phyloP scores from a whole-genome alignment of 352 stramenopile species.

The Phytophthora vignae region DNA sequence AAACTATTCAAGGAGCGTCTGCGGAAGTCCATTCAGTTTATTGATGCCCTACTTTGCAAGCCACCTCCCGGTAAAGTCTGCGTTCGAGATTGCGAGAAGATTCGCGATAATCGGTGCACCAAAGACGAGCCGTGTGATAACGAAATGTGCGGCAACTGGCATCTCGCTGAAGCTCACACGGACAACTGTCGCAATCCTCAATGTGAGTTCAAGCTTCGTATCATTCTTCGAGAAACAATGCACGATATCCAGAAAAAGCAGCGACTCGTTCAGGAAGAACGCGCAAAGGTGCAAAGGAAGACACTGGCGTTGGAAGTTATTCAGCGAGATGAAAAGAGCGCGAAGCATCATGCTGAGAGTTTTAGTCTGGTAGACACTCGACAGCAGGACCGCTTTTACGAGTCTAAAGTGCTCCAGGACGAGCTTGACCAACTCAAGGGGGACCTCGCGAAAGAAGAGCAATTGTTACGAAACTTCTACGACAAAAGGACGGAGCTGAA shows the following conservation, averaged over 20 bases:
- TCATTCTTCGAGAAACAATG: constrained; percentile 64
- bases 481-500: constrained; percentile 1
- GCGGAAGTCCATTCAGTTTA: constrained; percentile 62
- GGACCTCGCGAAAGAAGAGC: constrained; percentile 53
- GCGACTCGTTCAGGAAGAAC: constrained; percentile 23
- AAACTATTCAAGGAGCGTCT: constrained; percentile 66
- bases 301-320: constrained; percentile 54
- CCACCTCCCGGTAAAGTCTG: constrained; percentile 49
- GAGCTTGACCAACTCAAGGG: constrained; percentile 68
- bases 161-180: constrained; percentile 64
- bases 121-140: constrained; percentile 52
- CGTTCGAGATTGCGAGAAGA: constrained; percentile 46
- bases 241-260: constrained; percentile 55
- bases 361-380: background rate
- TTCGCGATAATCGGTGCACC: constrained; percentile 57
- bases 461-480: constrained; percentile 12
- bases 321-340: constrained; percentile 46
- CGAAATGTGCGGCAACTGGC: constrained; percentile 64
- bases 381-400: constrained; percentile 40
- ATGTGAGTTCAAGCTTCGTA: constrained; percentile 64
- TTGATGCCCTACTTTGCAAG: constrained; percentile 61
- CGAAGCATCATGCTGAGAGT: background rate
- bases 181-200: constrained; percentile 55
- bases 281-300: constrained; percentile 39
- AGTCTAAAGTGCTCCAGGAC: constrained; percentile 53